Evolutionary conservation across 768 basidiomycete species (phyloP).

Genomic region (Fomitopsis pulvina): DNA sequence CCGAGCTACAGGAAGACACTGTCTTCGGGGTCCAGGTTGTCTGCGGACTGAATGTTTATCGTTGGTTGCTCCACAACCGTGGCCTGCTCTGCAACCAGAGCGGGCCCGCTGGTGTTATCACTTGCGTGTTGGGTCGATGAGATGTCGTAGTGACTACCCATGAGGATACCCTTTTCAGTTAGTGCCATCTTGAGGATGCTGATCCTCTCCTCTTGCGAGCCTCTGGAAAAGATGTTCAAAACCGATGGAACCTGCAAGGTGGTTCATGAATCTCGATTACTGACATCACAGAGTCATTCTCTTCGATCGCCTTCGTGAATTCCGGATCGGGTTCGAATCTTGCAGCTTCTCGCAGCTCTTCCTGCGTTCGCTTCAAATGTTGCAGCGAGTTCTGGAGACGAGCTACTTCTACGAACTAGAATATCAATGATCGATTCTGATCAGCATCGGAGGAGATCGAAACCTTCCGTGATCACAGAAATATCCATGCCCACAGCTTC

Average conservation of each 20-base stretch:
- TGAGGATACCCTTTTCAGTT: constrained; percentile 47
- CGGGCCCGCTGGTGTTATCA: too few relatives aligned
- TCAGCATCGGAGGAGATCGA: background rate
- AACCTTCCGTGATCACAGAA: constrained; percentile 66
- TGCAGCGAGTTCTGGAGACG: constrained; percentile 67
- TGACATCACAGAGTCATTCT: constrained; percentile 72
- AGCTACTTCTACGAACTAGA: constrained; percentile 50
- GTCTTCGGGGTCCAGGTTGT: too few relatives aligned
- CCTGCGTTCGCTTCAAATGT: constrained; percentile 59
- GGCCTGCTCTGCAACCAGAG: too few relatives aligned
- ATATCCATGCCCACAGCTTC: constrained; percentile 64
- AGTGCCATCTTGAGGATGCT: constrained; percentile 61
- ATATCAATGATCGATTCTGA: background rate
- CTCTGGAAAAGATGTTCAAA: constrained; percentile 34
- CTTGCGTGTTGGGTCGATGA: background rate
- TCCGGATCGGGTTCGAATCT: constrained; percentile 44
- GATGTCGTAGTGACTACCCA: constrained; percentile 41
- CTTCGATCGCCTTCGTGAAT: constrained; percentile 51
- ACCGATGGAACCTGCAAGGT: background rate
- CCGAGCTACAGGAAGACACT: too few relatives aligned
- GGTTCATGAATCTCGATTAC: constrained; percentile 11
- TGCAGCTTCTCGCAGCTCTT: constrained; percentile 42
- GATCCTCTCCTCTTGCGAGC: constrained; percentile 72
- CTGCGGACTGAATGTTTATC: too few relatives aligned
- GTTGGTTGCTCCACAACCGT: too few relatives aligned